These are phyloP conservation scores for Ostreobium quekettii DNA, from an alignment of 139 green algal genomes.

Conservation along the genomic window DNA sequence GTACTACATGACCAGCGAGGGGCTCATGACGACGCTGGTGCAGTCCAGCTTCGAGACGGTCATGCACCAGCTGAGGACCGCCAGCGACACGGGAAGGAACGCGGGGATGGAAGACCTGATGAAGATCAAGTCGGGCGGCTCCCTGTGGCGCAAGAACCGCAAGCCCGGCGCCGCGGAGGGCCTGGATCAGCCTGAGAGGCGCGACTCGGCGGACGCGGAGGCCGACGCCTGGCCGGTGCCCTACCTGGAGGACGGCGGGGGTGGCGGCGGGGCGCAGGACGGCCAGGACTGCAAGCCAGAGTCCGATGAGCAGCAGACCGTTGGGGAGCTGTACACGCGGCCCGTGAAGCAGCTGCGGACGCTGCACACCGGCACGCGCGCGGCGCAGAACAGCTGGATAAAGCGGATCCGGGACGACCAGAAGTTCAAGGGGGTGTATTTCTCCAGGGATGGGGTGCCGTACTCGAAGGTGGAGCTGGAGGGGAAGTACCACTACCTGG, in stretches of 20 bases:
- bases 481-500: slow-evolving; percentile 15
- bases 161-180: not conserved
- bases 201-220: not conserved
- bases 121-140: too few species aligned
- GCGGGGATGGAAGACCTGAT: slow-evolving; percentile 6
- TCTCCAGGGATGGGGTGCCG: slow-evolving; percentile 14
- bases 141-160: not conserved
- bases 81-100: not conserved
- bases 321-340: not conserved
- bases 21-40: slow-evolving; percentile 1
- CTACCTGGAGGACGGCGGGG: not conserved
- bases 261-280: too few species aligned
- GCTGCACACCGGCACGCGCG: not conserved
- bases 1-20: not conserved
- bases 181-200: not conserved
- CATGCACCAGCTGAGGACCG: not conserved
- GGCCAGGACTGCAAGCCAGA: not conserved
- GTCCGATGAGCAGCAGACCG: not conserved
- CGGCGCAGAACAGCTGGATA: slow-evolving; percentile 9
- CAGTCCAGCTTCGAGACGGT: slow-evolving; percentile 1
- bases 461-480: slow-evolving; percentile 19
- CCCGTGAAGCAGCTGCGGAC: not conserved
- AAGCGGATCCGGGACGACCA: slow-evolving; percentile 9
- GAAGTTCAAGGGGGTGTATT: slow-evolving; percentile 18
- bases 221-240: not conserved